Percentiles rank a stretch among this genome's conserved stretches.
These are phyloP conservation scores for Solanum hybrid DNA, from an alignment of 305 asterid genomes.

Conservation along the genomic window DNA sequence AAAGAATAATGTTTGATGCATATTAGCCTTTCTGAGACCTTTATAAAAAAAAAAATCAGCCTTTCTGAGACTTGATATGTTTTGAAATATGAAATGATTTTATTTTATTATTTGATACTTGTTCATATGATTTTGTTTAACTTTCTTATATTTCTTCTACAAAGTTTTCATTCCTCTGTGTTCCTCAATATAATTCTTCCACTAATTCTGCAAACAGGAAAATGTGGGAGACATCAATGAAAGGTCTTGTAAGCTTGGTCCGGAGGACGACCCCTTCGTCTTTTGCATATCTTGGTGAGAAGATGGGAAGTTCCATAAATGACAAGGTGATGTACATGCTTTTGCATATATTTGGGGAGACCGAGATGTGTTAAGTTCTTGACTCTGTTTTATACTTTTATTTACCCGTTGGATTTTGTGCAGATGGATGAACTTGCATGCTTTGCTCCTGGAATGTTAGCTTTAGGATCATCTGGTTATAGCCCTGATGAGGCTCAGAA, in stretches of 20 bases:
- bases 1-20: background rate
- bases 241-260: constrained; percentile 88
- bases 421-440: constrained; percentile 99
- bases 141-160: background rate
- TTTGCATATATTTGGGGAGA: background rate
- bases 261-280: constrained; percentile 82
- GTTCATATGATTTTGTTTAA: background rate
- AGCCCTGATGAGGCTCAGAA: constrained; percentile 72
- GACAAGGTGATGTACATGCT: constrained; percentile 56
- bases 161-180: background rate
- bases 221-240: constrained; percentile 99
- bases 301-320: constrained; percentile 56
- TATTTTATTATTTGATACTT: background rate
- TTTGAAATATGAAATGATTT: background rate
- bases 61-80: background rate
- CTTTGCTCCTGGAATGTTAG: constrained; percentile 99
- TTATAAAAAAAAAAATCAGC: background rate
- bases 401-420: constrained; percentile 13
- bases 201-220: constrained; percentile 42
- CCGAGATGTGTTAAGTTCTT: background rate
- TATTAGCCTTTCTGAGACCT: background rate
- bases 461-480: constrained; percentile 85
- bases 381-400: background rate
- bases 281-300: constrained; percentile 82
- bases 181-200: background rate